Base-by-base conservation (phyloP, 495 filamentous ascomycete genomes). In the Penicillium paradoxum region DNA sequence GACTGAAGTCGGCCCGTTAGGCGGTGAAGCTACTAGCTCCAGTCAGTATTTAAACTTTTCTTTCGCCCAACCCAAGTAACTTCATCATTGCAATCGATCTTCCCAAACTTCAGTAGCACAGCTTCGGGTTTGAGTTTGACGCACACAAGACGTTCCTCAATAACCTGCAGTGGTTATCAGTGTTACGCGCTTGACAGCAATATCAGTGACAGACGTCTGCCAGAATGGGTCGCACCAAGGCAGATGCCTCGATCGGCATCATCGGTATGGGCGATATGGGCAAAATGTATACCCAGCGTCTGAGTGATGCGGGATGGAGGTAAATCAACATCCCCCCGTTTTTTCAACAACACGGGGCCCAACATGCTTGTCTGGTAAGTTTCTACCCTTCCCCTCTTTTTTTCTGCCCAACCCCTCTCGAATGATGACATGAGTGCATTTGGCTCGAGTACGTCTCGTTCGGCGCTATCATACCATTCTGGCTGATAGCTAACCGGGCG, bases 341-440 rank as follows among this genome's bases (percentile, higher is more conserved):
- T 58, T 43, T n/a, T 40, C 55, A 46, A 49, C 42, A 45, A 51
- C 49, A 24, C 22, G 30, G n/a, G 40, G 15, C 13, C 37, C 41
- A 44, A 40, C 17, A 39, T 38, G 38, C 40, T 57, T 15, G 62
- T 53, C 56, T 61, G 72, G 67, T 70, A 67, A 72, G 68, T 62
- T 53, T 46, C 21, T 22, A 32, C 9, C 24, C 14, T 56, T 51
- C 19, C 51, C 56, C 40, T 57, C 47, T 49, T 61, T 48, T 43
- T 44, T 42, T 37, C 53, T 24, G 14, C 13, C 57, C 58, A 52
- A 39, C 24, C 49, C 47, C 47, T 62, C 21, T 74, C 64, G 61
- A 65, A 91, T 92, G 91, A 96, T 97, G 91, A 97, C 90, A 88
- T 89, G 91, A 97, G 91, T 88, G 91, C 91, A 97, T 97, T 97